Conservation (phyloP, 2,329 filamentous ascomycete species). For the Pleochaeta shiraiana region DNA sequence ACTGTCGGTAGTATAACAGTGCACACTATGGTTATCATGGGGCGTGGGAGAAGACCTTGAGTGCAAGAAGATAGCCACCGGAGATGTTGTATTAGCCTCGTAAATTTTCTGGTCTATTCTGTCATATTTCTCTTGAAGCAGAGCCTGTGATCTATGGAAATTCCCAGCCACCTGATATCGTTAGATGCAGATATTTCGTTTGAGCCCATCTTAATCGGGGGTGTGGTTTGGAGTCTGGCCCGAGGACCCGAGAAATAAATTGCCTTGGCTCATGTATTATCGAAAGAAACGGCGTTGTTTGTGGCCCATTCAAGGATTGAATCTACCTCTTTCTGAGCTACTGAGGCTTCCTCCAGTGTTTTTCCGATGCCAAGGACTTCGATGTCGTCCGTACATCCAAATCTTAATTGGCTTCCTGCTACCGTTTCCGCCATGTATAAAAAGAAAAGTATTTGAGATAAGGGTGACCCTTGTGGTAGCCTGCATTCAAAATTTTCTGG, state of each 20-base stretch:
- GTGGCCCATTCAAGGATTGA: not conserved
- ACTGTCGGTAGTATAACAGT: not conserved
- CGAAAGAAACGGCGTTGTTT: too few relatives aligned
- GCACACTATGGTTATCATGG: not conserved
- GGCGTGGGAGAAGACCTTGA: not conserved
- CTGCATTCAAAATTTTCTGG: not conserved
- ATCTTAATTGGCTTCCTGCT: not conserved
- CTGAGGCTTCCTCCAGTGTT: not conserved
- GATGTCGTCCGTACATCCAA: not conserved
- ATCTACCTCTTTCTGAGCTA: not conserved
- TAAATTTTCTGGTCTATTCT: not conserved
- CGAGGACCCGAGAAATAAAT: not conserved
- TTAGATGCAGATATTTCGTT: not conserved
- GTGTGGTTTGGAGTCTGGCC: not conserved
- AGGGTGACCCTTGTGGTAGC: not conserved
- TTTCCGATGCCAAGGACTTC: not conserved
- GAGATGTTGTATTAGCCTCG: not conserved
- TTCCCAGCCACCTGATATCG: not conserved
- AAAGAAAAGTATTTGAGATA: not conserved
- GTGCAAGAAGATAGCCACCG: not conserved
- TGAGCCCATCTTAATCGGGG: not conserved
- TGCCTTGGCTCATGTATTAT: not conserved
- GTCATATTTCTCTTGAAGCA: not conserved
- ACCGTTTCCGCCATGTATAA: not conserved
- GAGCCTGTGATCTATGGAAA: not conserved